phyloP scores from a whole-genome alignment of 352 stramenopile genomes.

The Phytophthora colocasiae region DNA sequence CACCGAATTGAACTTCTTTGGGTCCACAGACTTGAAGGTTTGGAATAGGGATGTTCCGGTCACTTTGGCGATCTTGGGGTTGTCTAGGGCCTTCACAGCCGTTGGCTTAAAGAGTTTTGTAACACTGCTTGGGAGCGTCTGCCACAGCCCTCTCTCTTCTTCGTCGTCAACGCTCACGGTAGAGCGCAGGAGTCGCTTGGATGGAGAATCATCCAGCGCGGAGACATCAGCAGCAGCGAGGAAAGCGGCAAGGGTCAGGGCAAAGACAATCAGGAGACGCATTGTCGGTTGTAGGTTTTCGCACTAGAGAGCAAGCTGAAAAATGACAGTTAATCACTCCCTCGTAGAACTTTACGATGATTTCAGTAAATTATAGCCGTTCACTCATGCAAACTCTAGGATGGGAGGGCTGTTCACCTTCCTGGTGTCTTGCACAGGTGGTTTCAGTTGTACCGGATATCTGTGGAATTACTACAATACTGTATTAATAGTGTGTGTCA shows the following conservation, averaged over 20 bases:
- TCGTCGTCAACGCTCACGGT: neutral
- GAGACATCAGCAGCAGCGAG: neutral
- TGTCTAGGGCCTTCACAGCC: too few species aligned
- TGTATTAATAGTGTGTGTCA: too few species aligned
- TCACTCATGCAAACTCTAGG: too few species aligned
- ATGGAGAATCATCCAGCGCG: neutral
- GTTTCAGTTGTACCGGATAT: neutral
- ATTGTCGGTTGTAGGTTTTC: neutral
- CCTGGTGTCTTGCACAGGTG: conserved; percentile 1
- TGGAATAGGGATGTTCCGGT: neutral
- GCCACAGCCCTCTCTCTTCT: conserved; percentile 9
- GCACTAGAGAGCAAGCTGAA: neutral
- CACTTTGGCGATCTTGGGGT: neutral
- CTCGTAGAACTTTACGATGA: too few species aligned
- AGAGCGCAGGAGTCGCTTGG: conserved; percentile 4
- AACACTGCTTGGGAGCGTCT: too few species aligned
- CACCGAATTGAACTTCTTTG: neutral
- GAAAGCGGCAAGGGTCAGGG: neutral
- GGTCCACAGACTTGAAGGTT: neutral
- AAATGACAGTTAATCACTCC: neutral
- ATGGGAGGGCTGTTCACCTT: neutral
- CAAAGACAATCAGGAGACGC: neutral
- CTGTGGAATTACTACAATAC: too few species aligned
- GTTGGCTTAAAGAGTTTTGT: too few species aligned
- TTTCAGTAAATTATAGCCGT: too few species aligned